phyloP scores from a whole-genome alignment of 225 moss, liverwort and hornwort genomes.

The Bryum argenteum region DNA sequence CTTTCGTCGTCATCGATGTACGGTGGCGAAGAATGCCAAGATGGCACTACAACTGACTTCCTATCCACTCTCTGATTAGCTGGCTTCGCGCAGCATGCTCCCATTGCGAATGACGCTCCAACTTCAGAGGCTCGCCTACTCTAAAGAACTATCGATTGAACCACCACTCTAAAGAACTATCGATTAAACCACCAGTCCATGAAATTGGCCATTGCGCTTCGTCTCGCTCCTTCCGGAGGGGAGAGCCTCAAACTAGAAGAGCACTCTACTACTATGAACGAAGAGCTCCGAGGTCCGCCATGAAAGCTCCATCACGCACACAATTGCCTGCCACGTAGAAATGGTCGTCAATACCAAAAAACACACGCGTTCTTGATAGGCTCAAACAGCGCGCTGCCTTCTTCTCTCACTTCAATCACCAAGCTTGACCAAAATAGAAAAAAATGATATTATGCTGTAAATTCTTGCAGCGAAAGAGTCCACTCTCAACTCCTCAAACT shows the following conservation, averaged over 20 bases:
- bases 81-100: constrained; percentile 50
- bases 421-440: too few relatives aligned
- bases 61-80: constrained; percentile 33
- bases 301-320: constrained; percentile 12
- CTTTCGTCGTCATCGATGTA: constrained; percentile 48
- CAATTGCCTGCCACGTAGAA: constrained; percentile 6
- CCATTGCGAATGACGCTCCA: constrained; percentile 34
- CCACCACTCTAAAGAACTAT: not conserved
- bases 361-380: not conserved
- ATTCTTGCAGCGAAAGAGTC: too few relatives aligned
- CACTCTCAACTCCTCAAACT: too few relatives aligned
- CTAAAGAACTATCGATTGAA: too few relatives aligned
- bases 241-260: not conserved
- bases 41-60: constrained; percentile 54
- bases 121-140: not conserved
- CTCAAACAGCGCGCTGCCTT: too few relatives aligned
- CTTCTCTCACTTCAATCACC: too few relatives aligned
- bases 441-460: too few relatives aligned
- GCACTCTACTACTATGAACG: not conserved
- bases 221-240: not conserved
- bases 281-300: constrained; percentile 2
- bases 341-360: not conserved
- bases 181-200: constrained; percentile 15
- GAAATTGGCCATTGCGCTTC: constrained; percentile 19
- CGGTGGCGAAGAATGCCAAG: constrained; percentile 55